These are phyloP conservation scores for Syzygium oleosum DNA, from an alignment of 345 rosid species.

Conservation along the genomic window DNA sequence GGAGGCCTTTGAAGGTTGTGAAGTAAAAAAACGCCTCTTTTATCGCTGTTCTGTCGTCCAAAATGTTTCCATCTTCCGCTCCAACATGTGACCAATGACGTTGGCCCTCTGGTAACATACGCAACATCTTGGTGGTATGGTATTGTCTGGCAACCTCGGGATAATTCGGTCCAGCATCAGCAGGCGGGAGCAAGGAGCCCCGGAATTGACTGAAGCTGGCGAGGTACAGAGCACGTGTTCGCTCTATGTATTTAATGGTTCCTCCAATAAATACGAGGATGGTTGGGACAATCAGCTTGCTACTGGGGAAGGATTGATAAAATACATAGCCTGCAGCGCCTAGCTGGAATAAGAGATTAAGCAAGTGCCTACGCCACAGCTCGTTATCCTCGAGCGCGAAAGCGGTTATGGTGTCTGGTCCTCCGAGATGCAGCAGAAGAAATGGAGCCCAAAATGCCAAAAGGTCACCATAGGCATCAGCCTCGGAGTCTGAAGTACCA, in stretches of 20 bases:
- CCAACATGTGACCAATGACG: too few relatives aligned
- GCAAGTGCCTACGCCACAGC: conserved; percentile 6
- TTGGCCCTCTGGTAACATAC: too few relatives aligned
- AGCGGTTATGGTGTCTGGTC: too few relatives aligned
- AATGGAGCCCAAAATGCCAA: background rate
- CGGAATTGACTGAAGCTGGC: conserved; percentile 46
- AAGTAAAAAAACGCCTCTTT: conserved; percentile 25
- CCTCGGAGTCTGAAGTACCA: too few relatives aligned
- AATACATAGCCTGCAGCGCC: conserved; percentile 33
- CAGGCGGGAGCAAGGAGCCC: conserved; percentile 33
- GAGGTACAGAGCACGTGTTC: conserved; percentile 36
- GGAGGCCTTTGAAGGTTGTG: conserved; percentile 29
- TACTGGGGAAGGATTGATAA: conserved; percentile 10
- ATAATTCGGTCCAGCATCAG: conserved; percentile 4
- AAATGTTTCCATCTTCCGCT: conserved; percentile 7
- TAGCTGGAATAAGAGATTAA: conserved; percentile 27
- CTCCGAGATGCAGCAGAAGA: too few relatives aligned
- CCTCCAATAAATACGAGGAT: conserved; percentile 35
- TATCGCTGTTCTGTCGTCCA: conserved; percentile 18
- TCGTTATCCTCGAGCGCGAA: too few relatives aligned
- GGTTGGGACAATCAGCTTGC: conserved; percentile 17
- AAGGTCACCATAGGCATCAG: too few relatives aligned
- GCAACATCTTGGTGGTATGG: accelerated
- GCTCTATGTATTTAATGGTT: conserved; percentile 38
- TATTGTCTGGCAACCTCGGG: conserved; percentile 18